Base-by-base conservation (phyloP, 371 early-diverging fungal species). In the Syncephalis fuscata region DNA sequence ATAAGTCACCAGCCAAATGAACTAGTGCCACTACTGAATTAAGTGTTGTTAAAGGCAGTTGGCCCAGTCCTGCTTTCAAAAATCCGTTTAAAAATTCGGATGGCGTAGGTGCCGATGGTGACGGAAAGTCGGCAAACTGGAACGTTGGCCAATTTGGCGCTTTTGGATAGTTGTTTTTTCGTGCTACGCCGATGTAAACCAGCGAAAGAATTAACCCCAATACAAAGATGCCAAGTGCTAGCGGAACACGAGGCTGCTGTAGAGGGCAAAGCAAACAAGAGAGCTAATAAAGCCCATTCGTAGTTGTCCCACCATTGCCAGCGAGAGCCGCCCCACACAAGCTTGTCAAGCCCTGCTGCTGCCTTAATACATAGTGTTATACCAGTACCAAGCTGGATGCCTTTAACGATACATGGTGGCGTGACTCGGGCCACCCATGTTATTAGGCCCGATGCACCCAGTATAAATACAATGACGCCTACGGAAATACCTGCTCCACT, bases 351-450 rank as follows among this genome's bases (percentile, higher is more conserved):
- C 23, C 75, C 64, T n/a, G 61, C 68, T 9, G 74, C 68, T 3
- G 85, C 89, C 55, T 82, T 83, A 51, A 68, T 72, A 43, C 78
- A 73, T 23, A 92, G 67, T 14, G 73, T 70, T 38, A 87, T 58
- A 26, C 85, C 85, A 3, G 92, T 80, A 25, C 89, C 92, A 44
- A 92, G 63, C 63, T 92, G 92, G 52, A 92, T 77, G 51, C 91
- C 92, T 53, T 82, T 82, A 51, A 91, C 70, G 7, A 92, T 68
- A 1, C 85, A 59, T 15, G 76, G 62, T 8, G 92, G 89, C 14
- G 85, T 82, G 56, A 73, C 74, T 38, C 66, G 65, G 38, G 75
- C 68, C 20, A 87, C 71, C n/a, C 80, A 51, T 51, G 70, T 64
- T 45, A 88, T 77, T 0, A 80, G 77, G 7, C 79, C 70, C 17